Evolutionary conservation across 2,329 filamentous ascomycete genomes (phyloP).

Genomic region (Cephalotrichum gorgonifer): DNA sequence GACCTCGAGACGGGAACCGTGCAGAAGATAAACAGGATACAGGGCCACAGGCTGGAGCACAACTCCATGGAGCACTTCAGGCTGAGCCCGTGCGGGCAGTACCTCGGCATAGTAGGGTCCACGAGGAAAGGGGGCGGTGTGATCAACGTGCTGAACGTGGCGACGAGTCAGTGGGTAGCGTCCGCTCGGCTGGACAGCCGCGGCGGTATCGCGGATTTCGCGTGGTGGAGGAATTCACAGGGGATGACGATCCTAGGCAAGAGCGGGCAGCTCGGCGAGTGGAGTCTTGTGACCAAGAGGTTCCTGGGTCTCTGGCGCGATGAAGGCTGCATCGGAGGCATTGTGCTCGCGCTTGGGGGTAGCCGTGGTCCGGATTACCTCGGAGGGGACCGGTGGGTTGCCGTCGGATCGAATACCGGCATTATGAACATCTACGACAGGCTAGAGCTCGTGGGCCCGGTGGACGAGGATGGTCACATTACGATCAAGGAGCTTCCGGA

Average conservation of each 20-base stretch:
- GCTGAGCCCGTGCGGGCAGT: slow-evolving; percentile 74
- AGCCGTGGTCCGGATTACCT: slow-evolving; percentile 47
- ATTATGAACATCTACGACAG: slow-evolving; percentile 94
- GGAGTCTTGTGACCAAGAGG: slow-evolving; percentile 56
- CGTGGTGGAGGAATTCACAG: slow-evolving; percentile 80
- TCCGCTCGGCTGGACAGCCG: slow-evolving; percentile 73
- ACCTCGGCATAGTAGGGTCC: slow-evolving; percentile 74
- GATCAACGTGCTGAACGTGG: slow-evolving; percentile 73
- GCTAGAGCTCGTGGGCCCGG: slow-evolving; percentile 41
- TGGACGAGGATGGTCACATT: slow-evolving; percentile 23
- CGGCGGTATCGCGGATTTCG: slow-evolving; percentile 80
- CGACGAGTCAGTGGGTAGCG: slow-evolving; percentile 77
- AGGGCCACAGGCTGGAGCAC: slow-evolving; percentile 71
- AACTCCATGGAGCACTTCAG: slow-evolving; percentile 86
- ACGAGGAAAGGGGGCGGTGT: slow-evolving; percentile 77
- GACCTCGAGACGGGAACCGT: slow-evolving; percentile 72
- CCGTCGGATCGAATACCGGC: slow-evolving; percentile 74
- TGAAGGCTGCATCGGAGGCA: slow-evolving; percentile 79
- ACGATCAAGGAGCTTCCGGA: slow-evolving; percentile 57
- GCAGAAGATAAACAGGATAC: slow-evolving; percentile 68
- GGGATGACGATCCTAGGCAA: slow-evolving; percentile 76
- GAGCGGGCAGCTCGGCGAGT: slow-evolving; percentile 86
- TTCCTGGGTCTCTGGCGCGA: slow-evolving; percentile 81
- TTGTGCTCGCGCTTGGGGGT: slow-evolving; percentile 70
- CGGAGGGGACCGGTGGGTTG: slow-evolving; percentile 81